phyloP scores from a whole-genome alignment of 1,139 yeast genomes.

The Magnusiomyces paraingens region DNA sequence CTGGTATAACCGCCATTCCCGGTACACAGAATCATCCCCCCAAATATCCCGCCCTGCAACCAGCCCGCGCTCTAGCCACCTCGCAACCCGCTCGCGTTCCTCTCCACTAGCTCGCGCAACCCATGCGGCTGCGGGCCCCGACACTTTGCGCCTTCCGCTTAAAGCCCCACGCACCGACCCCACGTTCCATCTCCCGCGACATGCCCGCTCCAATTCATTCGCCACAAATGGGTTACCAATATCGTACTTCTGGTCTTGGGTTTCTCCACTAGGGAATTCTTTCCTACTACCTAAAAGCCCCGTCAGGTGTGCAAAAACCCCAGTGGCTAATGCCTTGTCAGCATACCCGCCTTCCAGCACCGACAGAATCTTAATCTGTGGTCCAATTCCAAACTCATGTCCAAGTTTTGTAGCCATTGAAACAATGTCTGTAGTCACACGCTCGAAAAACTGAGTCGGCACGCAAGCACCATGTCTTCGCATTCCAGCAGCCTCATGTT shows the following conservation, averaged over 20 bases:
- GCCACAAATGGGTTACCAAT: conserved; percentile 45
- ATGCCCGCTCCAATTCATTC: conserved; percentile 62
- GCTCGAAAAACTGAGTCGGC: conserved; percentile 73
- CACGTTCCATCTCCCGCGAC: conserved; percentile 53
- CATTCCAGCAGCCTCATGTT: conserved; percentile 75
- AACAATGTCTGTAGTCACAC: conserved; percentile 67
- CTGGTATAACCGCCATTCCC: too few relatives aligned
- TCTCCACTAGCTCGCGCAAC: too few relatives aligned
- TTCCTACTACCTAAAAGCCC: conserved; percentile 36
- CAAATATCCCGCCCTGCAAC: too few relatives aligned
- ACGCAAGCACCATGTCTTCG: conserved; percentile 80
- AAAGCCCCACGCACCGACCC: too few relatives aligned
- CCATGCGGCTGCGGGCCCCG: too few relatives aligned
- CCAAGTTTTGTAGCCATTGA: conserved; percentile 43
- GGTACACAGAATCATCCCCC: too few relatives aligned
- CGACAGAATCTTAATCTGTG: conserved; percentile 56
- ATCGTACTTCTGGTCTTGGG: not conserved
- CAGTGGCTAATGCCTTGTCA: conserved; percentile 75
- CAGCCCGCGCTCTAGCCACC: too few relatives aligned
- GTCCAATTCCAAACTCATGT: not conserved
- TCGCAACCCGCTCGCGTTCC: too few relatives aligned
- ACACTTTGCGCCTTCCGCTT: too few relatives aligned
- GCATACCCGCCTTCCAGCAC: conserved; percentile 84
- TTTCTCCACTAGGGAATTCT: too few relatives aligned
- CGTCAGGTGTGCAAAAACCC: conserved; percentile 69